phyloP scores from a whole-genome alignment of 1,284 basidiomycete species.

The Psilocybe mexicana region DNA sequence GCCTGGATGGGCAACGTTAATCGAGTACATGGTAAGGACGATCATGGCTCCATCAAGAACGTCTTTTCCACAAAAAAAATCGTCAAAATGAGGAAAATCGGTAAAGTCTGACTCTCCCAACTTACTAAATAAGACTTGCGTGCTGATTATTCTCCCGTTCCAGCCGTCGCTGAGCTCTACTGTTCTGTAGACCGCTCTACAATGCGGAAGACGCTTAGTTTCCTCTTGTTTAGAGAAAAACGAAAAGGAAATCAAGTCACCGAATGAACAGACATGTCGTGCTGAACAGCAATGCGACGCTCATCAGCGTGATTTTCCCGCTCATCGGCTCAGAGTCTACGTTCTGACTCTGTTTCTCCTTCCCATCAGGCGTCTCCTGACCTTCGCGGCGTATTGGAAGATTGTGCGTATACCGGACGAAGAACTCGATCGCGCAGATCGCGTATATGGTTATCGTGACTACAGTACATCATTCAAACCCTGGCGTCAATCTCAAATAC shows the following conservation, averaged over 20 bases:
- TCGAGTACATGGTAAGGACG: constrained; percentile 50
- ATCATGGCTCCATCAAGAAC: constrained; percentile 51
- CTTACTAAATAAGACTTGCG: constrained; percentile 40
- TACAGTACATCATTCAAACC: constrained; percentile 13
- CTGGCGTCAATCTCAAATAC: not conserved
- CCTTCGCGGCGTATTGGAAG: constrained; percentile 21
- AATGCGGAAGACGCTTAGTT: constrained; percentile 9
- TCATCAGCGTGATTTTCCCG: constrained; percentile 26
- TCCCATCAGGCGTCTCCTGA: constrained; percentile 27
- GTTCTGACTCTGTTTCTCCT: constrained; percentile 34
- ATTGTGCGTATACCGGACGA: constrained; percentile 35
- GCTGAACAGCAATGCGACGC: constrained; percentile 32
- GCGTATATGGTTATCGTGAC: constrained; percentile 39
- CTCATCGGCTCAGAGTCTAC: constrained; percentile 23
- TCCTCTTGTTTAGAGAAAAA: not conserved
- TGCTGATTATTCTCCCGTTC: constrained; percentile 36
- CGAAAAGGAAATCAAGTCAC: constrained; percentile 31
- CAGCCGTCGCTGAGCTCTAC: constrained; percentile 39
- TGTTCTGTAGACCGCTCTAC: constrained; percentile 39
- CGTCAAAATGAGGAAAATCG: not conserved
- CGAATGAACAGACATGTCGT: constrained; percentile 39
- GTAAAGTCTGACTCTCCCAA: constrained; percentile 4
- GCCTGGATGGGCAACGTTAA: constrained; percentile 57
- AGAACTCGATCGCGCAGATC: constrained; percentile 37
- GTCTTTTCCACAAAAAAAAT: constrained; percentile 17